A percentile compares a stretch with the other conserved stretches of the same genome.
Conservation (phyloP, 2,329 filamentous ascomycete genomes). For the Curvularia hawaiiensis region DNA sequence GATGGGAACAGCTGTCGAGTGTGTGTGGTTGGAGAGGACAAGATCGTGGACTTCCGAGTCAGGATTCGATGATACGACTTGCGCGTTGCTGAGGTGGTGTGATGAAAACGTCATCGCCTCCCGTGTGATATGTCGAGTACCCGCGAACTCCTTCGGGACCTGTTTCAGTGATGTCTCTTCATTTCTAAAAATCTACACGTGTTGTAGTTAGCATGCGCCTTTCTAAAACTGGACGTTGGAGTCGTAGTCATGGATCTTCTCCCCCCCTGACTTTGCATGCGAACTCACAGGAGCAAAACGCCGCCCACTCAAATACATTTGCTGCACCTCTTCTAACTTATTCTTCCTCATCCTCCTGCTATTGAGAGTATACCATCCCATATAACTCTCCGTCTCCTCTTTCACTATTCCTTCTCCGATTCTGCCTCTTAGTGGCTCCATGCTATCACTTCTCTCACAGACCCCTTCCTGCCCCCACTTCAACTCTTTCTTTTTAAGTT, state of each 20-base stretch:
- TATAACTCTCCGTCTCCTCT: not conserved
- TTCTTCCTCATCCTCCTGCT: not conserved
- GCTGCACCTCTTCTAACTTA: not conserved
- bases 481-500: not conserved
- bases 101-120: not conserved
- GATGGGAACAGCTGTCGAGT: not conserved
- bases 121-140: not conserved
- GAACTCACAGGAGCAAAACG: conserved; percentile 11
- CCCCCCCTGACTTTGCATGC: not conserved
- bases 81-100: not conserved
- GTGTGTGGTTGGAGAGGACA: conserved; percentile 1
- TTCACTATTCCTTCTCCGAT: not conserved
- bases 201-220: not conserved
- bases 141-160: not conserved
- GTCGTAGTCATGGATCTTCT: not conserved
- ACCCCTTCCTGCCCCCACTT: not conserved
- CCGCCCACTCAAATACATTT: conserved; percentile 4
- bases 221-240: not conserved
- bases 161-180: not conserved
- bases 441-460: conserved; percentile 4
- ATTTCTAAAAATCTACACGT: not conserved
- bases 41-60: conserved; percentile 9
- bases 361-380: conserved; percentile 1
- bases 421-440: conserved; percentile 2
- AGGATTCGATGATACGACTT: conserved; percentile 3